These are phyloP conservation scores for Blyttiomyces sp. DNA, from an alignment of 371 early-diverging fungal species.

Conservation along the genomic window DNA sequence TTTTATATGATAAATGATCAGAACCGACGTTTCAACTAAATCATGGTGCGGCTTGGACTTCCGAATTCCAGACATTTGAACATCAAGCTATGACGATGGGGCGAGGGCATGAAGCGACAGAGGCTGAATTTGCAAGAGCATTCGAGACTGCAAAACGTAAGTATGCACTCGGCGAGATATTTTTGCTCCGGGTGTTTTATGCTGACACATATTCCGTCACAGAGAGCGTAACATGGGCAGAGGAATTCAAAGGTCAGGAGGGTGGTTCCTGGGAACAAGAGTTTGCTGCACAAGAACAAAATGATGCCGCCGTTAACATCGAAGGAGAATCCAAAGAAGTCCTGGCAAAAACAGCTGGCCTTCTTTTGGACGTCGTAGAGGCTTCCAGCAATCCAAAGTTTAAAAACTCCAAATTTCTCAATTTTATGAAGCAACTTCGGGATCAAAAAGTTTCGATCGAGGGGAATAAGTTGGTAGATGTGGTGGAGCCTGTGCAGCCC, in stretches of 20 bases:
- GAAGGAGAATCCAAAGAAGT: constrained; percentile 43
- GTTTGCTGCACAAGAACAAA: constrained; percentile 46
- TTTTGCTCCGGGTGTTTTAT: not conserved
- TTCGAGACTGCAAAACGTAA: constrained; percentile 68
- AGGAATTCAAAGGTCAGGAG: constrained; percentile 52
- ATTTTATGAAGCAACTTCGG: constrained; percentile 85
- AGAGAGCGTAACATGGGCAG: constrained; percentile 39
- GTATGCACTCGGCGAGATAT: not conserved
- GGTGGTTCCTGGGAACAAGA: constrained; percentile 49
- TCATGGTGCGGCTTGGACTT: too few species aligned
- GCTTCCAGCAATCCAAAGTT: constrained; percentile 82
- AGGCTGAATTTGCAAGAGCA: constrained; percentile 67
- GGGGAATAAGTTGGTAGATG: constrained; percentile 77
- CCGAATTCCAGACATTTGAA: too few species aligned
- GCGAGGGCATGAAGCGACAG: too few species aligned
- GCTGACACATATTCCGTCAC: not conserved
- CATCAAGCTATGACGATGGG: too few species aligned
- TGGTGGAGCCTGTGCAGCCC: constrained; percentile 15
- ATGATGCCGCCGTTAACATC: constrained; percentile 23
- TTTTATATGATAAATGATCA: too few species aligned
- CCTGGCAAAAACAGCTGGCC: constrained; percentile 80
- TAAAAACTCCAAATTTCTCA: constrained; percentile 83
- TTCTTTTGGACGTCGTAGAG: constrained; percentile 74
- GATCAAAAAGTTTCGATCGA: constrained; percentile 83
- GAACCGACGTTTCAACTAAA: too few species aligned